Percentiles rank a stretch among this genome's conserved stretches.
Conservation (phyloP, 805 yeast species). For the Novakomyces olei region DNA sequence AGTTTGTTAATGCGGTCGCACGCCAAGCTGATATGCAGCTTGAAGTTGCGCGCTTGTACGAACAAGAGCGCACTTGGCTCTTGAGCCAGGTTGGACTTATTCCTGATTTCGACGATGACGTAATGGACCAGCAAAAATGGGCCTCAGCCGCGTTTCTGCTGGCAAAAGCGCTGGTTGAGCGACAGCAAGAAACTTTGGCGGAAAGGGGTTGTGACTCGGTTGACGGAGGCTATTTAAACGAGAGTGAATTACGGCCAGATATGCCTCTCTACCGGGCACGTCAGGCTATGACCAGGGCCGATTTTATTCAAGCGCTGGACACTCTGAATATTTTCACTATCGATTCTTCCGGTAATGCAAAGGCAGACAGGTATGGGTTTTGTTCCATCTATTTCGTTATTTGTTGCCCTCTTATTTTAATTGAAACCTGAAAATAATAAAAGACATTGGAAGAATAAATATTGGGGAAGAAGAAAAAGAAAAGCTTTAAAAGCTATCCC, state of each 20-base stretch:
- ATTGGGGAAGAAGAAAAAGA: too few relatives aligned
- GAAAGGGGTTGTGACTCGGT: too few relatives aligned
- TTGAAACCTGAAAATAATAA: too few relatives aligned
- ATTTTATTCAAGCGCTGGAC: slow-evolving; percentile 54
- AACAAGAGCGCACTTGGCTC: slow-evolving; percentile 68
- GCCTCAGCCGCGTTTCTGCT: slow-evolving; percentile 51
- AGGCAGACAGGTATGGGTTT: slow-evolving; percentile 56
- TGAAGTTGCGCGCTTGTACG: slow-evolving; percentile 26
- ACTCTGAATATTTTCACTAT: slow-evolving; percentile 58
- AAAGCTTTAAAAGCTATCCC: too few relatives aligned
- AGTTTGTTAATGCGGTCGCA: slow-evolving; percentile 52
- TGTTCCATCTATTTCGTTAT: too few relatives aligned
- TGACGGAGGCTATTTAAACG: neutral
- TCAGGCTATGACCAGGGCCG: slow-evolving; percentile 69
- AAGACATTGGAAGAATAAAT: too few relatives aligned
- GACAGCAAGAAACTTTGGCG: slow-evolving; percentile 4
- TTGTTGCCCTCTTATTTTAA: too few relatives aligned
- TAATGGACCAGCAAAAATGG: slow-evolving; percentile 63
- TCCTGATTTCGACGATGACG: slow-evolving; percentile 78
- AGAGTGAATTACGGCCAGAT: slow-evolving; percentile 32
- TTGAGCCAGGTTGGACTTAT: slow-evolving; percentile 60
- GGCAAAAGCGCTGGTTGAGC: slow-evolving; percentile 30
- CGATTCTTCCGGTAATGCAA: slow-evolving; percentile 44
- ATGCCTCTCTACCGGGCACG: slow-evolving; percentile 67
- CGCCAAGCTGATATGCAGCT: slow-evolving; percentile 27